Base-by-base conservation (phyloP, 2,329 filamentous ascomycete genomes). In the Proliferodiscus dingleyae region DNA sequence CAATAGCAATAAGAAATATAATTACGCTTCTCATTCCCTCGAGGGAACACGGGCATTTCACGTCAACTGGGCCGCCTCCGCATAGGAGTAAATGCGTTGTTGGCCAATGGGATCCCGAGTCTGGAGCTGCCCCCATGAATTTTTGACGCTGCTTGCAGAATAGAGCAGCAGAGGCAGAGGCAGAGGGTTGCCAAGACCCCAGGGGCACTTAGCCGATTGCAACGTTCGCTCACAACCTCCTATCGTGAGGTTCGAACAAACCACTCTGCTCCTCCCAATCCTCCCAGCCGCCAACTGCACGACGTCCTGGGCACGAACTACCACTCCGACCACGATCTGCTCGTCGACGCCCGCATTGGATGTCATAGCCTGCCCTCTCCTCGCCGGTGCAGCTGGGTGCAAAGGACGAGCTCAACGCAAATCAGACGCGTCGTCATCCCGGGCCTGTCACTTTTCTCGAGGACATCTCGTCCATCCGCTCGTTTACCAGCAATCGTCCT, bases 401-500 rank as follows among this genome's bases (percentile, higher is more conserved):
- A 41, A 50, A 53, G 49, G 50, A 40, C 51, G 22, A 34, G 48
- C 41, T 24, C 42, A 32, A 11, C n/a, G 23, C 18, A 39, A 23
- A 28, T 49, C 49, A 39, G 51, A 58, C 59, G 56, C 58, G 55
- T 37, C 34, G 7, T 61, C 54, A 61, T 55, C 53, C 47, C 54
- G 57, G 48, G 44, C 44, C 43, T 45, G 50, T 54, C 46, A n/a
- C n/a, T n/a, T 46, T 54, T 51, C 46, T 42, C 50, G 53, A 61
- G 60, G 59, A 56, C 49, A 53, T 54, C 52, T 59, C 49, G 49
- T 61, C 60, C 54, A 57, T 58, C 52, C 60, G 50, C 57, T 62
- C 59, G 59, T 62, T 34, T 62, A 54, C 46, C 43, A 52, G 45
- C 53, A 44, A 22, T 52, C 45, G 26, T 34, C 46, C 16, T 10